phyloP scores from a whole-genome alignment of 2,329 filamentous ascomycete genomes.

The Chrysosporium keratinophilum region DNA sequence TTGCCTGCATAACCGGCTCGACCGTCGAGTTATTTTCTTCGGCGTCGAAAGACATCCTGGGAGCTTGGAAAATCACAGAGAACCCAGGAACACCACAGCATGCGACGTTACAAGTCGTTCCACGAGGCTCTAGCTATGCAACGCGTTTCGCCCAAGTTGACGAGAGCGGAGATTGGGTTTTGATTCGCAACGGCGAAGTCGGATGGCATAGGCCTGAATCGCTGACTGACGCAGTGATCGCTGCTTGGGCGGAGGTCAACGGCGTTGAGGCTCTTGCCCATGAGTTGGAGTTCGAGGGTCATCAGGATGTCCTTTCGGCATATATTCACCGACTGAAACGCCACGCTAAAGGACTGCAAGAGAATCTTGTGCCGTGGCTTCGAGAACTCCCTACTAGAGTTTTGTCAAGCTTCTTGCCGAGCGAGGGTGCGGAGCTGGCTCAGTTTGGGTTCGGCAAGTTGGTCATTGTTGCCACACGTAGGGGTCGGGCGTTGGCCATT shows the following conservation, averaged over 20 bases:
- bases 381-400: slow-evolving; percentile 58
- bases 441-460: slow-evolving; percentile 84
- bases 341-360: slow-evolving; percentile 65
- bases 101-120: slow-evolving; percentile 71
- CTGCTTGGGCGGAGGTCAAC: slow-evolving; percentile 67
- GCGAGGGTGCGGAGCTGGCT: slow-evolving; percentile 43
- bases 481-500: slow-evolving; percentile 68
- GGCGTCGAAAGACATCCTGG: slow-evolving; percentile 62
- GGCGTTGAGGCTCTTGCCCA: slow-evolving; percentile 64
- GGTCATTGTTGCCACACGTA: slow-evolving; percentile 66
- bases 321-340: slow-evolving; percentile 79
- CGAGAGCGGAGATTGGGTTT: slow-evolving; percentile 61
- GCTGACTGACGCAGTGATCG: slow-evolving; percentile 66
- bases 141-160: slow-evolving; percentile 63
- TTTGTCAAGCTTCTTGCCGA: slow-evolving; percentile 49
- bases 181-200: slow-evolving; percentile 70
- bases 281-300: slow-evolving; percentile 74
- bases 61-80: slow-evolving; percentile 56
- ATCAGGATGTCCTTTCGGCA: slow-evolving; percentile 68
- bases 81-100: slow-evolving; percentile 46
- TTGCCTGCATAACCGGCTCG: slow-evolving; percentile 67
- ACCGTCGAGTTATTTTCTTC: slow-evolving; percentile 68
- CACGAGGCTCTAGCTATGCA: slow-evolving; percentile 61
- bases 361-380: slow-evolving; percentile 61
- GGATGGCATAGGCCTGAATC: slow-evolving; percentile 77